These are phyloP conservation scores for Russula virescens DNA, from an alignment of 768 basidiomycete species.

Conservation along the genomic window DNA sequence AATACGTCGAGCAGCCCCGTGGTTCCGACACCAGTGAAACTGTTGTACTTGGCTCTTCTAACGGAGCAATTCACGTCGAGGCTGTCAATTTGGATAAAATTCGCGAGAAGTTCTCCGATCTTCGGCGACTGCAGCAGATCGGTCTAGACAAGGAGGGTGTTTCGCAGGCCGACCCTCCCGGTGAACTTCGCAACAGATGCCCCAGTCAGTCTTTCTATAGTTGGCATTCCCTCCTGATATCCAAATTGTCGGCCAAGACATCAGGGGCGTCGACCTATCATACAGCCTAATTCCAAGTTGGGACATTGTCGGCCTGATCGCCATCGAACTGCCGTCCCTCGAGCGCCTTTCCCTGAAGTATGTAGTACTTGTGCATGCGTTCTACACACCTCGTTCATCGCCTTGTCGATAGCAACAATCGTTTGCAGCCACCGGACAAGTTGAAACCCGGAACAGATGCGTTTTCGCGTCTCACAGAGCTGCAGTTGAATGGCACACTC, in stretches of 20 bases:
- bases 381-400: conserved; percentile 15
- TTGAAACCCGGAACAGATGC: conserved; percentile 33
- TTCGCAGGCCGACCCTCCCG: conserved; percentile 43
- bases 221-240: conserved; percentile 19
- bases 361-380: conserved; percentile 35
- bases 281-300: conserved; percentile 66
- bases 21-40: conserved; percentile 51
- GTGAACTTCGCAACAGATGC: conserved; percentile 51
- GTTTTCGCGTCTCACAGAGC: conserved; percentile 51
- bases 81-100: conserved; percentile 80
- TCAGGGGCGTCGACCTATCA: conserved; percentile 71
- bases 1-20: conserved; percentile 68
- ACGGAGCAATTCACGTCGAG: conserved; percentile 78
- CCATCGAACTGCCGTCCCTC: conserved; percentile 53
- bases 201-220: conserved; percentile 49
- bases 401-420: conserved; percentile 40
- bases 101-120: conserved; percentile 56
- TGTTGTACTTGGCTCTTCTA: conserved; percentile 74
- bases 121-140: conserved; percentile 66
- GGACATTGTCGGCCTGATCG: conserved; percentile 61
- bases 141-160: conserved; percentile 73
- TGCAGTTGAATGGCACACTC: conserved; percentile 71
- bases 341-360: conserved; percentile 75
- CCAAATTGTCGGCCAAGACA: conserved; percentile 5
- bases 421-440: conserved; percentile 43